Percentiles rank a stretch among this genome's conserved stretches.
These are phyloP conservation scores for Coriolopsis trogii DNA, from an alignment of 1,284 basidiomycete species.

Conservation along the genomic window DNA sequence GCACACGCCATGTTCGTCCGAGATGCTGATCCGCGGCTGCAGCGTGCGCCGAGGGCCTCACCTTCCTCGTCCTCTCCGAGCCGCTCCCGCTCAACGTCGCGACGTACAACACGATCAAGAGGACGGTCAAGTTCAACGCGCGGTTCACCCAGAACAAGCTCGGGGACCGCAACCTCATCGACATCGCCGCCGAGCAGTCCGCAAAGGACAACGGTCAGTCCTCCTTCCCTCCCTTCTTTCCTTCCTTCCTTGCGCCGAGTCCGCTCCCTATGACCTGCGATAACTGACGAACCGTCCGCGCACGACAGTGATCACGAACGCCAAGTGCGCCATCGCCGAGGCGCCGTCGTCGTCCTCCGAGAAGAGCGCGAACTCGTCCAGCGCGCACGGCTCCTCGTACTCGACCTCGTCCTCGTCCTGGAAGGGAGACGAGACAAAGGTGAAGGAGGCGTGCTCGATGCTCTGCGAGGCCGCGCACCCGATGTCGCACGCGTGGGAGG, in stretches of 20 bases:
- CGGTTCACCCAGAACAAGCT: constrained; percentile 5
- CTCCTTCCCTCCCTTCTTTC: neutral
- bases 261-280: too few relatives aligned
- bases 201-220: constrained; percentile 1
- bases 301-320: neutral
- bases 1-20: too few relatives aligned
- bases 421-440: constrained; percentile 1
- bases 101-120: constrained; percentile 6
- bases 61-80: constrained; percentile 3
- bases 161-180: constrained; percentile 1
- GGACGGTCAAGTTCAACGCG: constrained; percentile 1
- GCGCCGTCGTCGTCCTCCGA: too few relatives aligned
- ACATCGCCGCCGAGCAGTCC: constrained; percentile 1
- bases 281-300: neutral
- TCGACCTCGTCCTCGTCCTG: too few relatives aligned
- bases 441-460: neutral
- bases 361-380: too few relatives aligned
- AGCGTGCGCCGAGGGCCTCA: constrained; percentile 1
- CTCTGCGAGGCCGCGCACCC: constrained; percentile 1
- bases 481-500: neutral
- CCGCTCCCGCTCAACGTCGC: constrained; percentile 1
- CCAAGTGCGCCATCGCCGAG: neutral
- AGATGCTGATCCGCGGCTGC: too few relatives aligned
- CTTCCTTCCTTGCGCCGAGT: neutral
- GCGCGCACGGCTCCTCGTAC: too few relatives aligned